Conservation (phyloP, 371 early-diverging fungal genomes). For the Apophysomyces sp. region DNA sequence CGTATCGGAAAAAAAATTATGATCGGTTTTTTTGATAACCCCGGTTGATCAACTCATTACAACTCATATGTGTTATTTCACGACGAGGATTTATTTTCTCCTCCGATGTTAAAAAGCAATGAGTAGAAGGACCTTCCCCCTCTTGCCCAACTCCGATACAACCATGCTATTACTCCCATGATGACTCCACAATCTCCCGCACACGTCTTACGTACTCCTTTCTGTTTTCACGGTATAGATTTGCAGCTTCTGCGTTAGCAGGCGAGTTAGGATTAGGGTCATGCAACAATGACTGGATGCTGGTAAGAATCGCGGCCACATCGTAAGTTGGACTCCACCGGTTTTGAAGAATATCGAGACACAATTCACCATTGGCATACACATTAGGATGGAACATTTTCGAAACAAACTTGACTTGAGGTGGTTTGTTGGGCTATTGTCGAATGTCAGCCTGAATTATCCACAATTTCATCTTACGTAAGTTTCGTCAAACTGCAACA, state of each 20-base stretch:
- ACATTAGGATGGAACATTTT: slow-evolving; percentile 99
- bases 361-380: slow-evolving; percentile 98
- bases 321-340: slow-evolving; percentile 98
- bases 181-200: slow-evolving; percentile 89
- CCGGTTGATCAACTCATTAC: too few relatives aligned
- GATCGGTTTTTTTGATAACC: too few relatives aligned
- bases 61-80: too few relatives aligned
- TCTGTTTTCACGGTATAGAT: slow-evolving; percentile 89
- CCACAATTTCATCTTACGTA: slow-evolving; percentile 55
- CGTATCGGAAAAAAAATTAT: too few relatives aligned
- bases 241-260: slow-evolving; percentile 98
- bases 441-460: background rate
- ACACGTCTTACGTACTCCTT: slow-evolving; percentile 95
- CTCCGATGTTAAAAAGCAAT: background rate
- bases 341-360: slow-evolving; percentile 98
- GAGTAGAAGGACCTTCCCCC: background rate
- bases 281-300: slow-evolving; percentile 96
- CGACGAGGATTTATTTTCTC: background rate
- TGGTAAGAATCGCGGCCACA: slow-evolving; percentile 94
- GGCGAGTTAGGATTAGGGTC: slow-evolving; percentile 99
- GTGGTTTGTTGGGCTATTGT: slow-evolving; percentile 93
- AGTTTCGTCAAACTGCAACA: slow-evolving; percentile 95
- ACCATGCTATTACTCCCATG: slow-evolving; percentile 70
- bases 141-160: background rate
- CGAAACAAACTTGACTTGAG: slow-evolving; percentile 94